Percentiles rank a stretch among this genome's conserved stretches.
Conservation (phyloP, 2,329 filamentous ascomycete genomes). For the Mariannaea elegans region DNA sequence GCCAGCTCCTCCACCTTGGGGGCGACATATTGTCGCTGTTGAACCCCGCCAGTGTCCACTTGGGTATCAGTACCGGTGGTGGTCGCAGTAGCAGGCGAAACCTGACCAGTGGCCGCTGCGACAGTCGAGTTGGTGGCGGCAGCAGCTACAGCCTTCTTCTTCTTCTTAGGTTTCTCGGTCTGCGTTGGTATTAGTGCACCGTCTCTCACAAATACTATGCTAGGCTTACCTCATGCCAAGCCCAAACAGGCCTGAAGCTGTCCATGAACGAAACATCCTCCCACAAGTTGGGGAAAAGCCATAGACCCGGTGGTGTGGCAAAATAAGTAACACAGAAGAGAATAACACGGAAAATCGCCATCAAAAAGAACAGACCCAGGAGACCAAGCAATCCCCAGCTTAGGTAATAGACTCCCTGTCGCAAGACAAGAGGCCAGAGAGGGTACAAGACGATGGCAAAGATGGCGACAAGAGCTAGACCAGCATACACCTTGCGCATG, state of each 20-base stretch:
- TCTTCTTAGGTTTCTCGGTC: conserved; percentile 58
- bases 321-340: conserved; percentile 95
- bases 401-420: conserved; percentile 96
- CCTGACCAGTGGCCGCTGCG: conserved; percentile 62
- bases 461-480: conserved; percentile 81
- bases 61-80: conserved; percentile 67
- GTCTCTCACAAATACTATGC: not conserved
- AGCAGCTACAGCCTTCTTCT: conserved; percentile 60
- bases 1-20: conserved; percentile 63
- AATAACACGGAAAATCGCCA: conserved; percentile 97
- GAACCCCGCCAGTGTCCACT: conserved; percentile 54
- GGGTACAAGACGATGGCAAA: conserved; percentile 94
- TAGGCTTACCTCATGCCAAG: conserved; percentile 88
- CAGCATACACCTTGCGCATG: conserved; percentile 92
- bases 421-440: conserved; percentile 90
- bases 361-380: conserved; percentile 92
- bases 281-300: conserved; percentile 97
- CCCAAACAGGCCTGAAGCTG: conserved; percentile 95
- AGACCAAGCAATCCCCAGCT: conserved; percentile 93
- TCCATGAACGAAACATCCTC: conserved; percentile 99
- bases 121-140: conserved; percentile 54
- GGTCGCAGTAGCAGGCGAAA: conserved; percentile 61
- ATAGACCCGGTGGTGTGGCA: conserved; percentile 83
- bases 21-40: conserved; percentile 57
- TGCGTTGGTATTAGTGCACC: conserved; percentile 33